These are phyloP conservation scores for Trifolium repens DNA, from an alignment of 306 rosid species.

Conservation along the genomic window DNA sequence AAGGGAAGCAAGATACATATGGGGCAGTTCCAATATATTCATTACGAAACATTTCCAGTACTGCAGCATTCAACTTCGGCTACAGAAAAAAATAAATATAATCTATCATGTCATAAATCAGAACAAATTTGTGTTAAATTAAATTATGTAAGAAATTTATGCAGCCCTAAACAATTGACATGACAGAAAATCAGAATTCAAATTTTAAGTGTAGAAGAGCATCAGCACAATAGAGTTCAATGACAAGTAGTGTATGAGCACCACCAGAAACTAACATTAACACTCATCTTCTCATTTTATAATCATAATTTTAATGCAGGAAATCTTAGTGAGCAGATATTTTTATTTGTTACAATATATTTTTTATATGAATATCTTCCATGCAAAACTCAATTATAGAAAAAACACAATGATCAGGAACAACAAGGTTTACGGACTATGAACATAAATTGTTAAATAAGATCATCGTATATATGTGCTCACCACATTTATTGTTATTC, in stretches of 20 bases:
- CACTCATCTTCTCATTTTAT: slow-evolving; percentile 19
- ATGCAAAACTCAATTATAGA: slow-evolving; percentile 8
- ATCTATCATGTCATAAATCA: slow-evolving; percentile 31
- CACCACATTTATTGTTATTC: not conserved
- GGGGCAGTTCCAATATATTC: slow-evolving; percentile 94
- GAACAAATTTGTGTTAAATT: slow-evolving; percentile 24
- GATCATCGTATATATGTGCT: not conserved
- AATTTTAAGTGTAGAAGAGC: slow-evolving; percentile 13
- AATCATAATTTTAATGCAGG: slow-evolving; percentile 20
- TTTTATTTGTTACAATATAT: slow-evolving; percentile 2
- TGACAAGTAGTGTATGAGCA: not conserved
- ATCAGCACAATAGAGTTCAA: slow-evolving; percentile 21
- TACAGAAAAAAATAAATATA: slow-evolving; percentile 53
- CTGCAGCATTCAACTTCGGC: slow-evolving; percentile 92
- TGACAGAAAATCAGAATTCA: slow-evolving; percentile 29
- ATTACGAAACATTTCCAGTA: slow-evolving; percentile 94
- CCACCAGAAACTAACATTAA: slow-evolving; percentile 27
- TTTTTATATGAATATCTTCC: not conserved
- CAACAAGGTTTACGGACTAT: not conserved
- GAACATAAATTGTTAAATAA: slow-evolving; percentile 8
- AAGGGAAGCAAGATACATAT: slow-evolving; percentile 91
- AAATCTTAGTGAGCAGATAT: not conserved
- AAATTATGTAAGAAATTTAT: slow-evolving; percentile 22
- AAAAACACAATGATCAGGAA: slow-evolving; percentile 18
- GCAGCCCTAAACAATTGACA: slow-evolving; percentile 38